Conservation (phyloP, 495 filamentous ascomycete species). For the Talaromyces thailandensis region DNA sequence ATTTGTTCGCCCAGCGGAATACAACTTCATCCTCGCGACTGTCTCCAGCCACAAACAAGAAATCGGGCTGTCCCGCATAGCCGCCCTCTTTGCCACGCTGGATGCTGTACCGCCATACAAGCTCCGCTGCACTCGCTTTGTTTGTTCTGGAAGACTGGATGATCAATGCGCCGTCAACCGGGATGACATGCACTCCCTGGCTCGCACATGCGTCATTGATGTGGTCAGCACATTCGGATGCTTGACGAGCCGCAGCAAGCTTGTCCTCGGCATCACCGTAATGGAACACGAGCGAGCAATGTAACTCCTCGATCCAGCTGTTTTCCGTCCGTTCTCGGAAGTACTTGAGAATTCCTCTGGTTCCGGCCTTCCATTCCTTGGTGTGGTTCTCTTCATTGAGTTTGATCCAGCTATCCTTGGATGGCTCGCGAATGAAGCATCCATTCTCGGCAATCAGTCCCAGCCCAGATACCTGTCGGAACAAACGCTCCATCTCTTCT, state of each 20-base stretch:
- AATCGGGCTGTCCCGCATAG: slow-evolving; percentile 48
- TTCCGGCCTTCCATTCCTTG: slow-evolving; percentile 65
- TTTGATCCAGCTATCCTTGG: slow-evolving; percentile 59
- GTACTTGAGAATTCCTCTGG: slow-evolving; percentile 69
- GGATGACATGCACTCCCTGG: slow-evolving; percentile 74
- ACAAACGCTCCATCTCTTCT: slow-evolving; percentile 79
- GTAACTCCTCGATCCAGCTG: slow-evolving; percentile 74
- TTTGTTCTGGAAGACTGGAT: slow-evolving; percentile 76
- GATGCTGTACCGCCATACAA: slow-evolving; percentile 53
- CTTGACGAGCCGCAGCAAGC: slow-evolving; percentile 61
- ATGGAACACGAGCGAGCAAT: slow-evolving; percentile 81
- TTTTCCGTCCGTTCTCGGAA: slow-evolving; percentile 83
- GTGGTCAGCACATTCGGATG: slow-evolving; percentile 78
- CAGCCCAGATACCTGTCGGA: slow-evolving; percentile 65
- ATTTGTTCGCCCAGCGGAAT: slow-evolving; percentile 83
- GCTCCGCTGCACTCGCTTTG: slow-evolving; percentile 69
- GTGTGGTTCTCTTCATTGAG: slow-evolving; percentile 61
- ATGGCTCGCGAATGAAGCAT: slow-evolving; percentile 69
- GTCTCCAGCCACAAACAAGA: slow-evolving; percentile 79
- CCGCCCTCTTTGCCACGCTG: slow-evolving; percentile 21
- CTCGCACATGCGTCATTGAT: slow-evolving; percentile 85
- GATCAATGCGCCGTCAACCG: slow-evolving; percentile 65
- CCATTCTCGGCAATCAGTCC: slow-evolving; percentile 91
- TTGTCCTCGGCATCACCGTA: slow-evolving; percentile 74
- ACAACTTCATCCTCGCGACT: slow-evolving; percentile 87